phyloP scores from a whole-genome alignment of 305 asterid genomes.

The Solanum aculeatissimum region DNA sequence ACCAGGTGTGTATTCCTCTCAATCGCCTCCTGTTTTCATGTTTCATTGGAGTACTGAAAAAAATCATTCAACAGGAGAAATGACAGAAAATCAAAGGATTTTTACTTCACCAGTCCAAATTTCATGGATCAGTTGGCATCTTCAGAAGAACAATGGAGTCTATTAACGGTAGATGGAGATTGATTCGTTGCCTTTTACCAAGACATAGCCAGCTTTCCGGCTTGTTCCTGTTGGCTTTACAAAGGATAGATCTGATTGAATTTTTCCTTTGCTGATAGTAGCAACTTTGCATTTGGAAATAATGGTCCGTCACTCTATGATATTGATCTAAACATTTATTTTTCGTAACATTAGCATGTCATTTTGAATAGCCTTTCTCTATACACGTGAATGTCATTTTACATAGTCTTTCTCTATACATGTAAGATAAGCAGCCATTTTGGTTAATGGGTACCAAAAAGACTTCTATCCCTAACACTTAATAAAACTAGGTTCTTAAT shows the following conservation, averaged over 20 bases:
- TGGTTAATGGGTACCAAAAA: background rate
- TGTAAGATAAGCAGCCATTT: background rate
- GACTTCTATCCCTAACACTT: no score
- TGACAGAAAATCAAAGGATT: background rate
- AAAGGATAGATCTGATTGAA: background rate
- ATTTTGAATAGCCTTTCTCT: background rate
- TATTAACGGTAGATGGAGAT: background rate
- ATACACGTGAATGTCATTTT: background rate
- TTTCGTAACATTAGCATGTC: background rate
- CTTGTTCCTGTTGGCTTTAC: background rate
- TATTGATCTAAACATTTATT: background rate
- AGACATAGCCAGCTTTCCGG: background rate
- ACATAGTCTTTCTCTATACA: background rate
- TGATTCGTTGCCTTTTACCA: background rate
- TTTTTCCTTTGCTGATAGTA: background rate
- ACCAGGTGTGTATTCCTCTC: constrained; percentile 32
- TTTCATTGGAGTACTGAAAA: background rate
- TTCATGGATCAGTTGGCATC: background rate
- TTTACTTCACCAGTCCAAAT: background rate
- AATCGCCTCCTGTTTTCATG: background rate
- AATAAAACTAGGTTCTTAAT: no score
- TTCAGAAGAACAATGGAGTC: constrained; percentile 7
- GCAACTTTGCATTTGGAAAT: background rate
- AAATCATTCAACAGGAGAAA: background rate
- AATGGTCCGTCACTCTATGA: background rate